These are phyloP conservation scores for Hordeum marinum DNA, from an alignment of 176 grass and related monocot genomes.

Conservation along the genomic window DNA sequence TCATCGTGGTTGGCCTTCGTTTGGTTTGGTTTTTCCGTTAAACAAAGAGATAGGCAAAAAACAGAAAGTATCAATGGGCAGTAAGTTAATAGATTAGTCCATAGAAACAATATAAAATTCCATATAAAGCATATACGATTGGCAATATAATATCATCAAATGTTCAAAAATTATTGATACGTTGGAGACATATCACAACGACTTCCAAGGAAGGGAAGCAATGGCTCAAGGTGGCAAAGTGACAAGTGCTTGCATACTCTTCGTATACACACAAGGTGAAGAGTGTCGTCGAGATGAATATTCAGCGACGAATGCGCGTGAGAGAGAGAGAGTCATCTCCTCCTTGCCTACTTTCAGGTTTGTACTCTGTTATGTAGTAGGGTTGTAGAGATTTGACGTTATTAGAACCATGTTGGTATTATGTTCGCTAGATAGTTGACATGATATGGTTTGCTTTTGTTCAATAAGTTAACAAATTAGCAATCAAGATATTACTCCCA, in stretches of 20 bases:
- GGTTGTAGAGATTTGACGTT: neutral
- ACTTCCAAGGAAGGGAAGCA: constrained; percentile 48
- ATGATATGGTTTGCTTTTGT: neutral
- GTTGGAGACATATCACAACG: neutral
- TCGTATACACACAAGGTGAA: constrained; percentile 65
- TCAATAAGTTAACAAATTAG: no score
- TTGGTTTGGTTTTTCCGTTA: no score
- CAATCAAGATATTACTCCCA: no score
- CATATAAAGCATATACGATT: no score
- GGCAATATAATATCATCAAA: no score
- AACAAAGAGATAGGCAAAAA: no score
- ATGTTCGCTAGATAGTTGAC: neutral
- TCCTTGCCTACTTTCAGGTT: neutral
- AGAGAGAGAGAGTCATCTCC: neutral
- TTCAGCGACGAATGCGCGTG: neutral
- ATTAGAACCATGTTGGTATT: neutral
- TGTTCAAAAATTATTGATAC: no score
- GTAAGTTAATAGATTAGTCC: no score
- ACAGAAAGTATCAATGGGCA: no score
- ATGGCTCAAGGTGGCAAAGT: constrained; percentile 60
- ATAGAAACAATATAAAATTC: no score
- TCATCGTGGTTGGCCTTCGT: no score
- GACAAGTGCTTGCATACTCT: constrained; percentile 61
- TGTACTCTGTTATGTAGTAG: neutral
- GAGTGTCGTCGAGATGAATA: constrained; percentile 63